phyloP scores from a whole-genome alignment of 148 eudicot species.

The Diospyros lotus region DNA sequence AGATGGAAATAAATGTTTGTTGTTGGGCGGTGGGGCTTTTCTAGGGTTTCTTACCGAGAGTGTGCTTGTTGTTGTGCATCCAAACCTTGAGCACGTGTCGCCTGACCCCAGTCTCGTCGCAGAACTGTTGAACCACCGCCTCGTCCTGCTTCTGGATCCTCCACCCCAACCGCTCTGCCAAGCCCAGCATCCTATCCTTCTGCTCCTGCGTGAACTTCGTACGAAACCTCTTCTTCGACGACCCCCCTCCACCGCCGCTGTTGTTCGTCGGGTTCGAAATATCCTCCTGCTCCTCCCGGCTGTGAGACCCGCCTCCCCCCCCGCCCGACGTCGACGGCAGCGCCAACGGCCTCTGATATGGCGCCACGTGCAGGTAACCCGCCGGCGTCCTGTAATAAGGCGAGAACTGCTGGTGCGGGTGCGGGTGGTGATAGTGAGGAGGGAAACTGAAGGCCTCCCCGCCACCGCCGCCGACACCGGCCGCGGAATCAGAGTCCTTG shows the following conservation, averaged over 20 bases:
- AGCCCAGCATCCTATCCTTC: constrained; percentile 67
- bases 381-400: constrained; percentile 38
- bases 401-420: constrained; percentile 34
- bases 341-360: constrained; percentile 36
- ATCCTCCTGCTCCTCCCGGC: constrained; percentile 36
- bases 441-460: constrained; percentile 16
- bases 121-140: constrained; percentile 47
- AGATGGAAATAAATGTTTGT: no score
- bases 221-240: constrained; percentile 52
- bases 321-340: constrained; percentile 42
- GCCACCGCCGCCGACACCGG: constrained; percentile 13
- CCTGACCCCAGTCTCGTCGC: constrained; percentile 56
- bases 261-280: constrained; percentile 17
- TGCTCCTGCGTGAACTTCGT: constrained; percentile 74
- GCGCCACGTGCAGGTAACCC: constrained; percentile 44
- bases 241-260: constrained; percentile 10
- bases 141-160: constrained; percentile 69
- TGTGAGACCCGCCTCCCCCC: constrained; percentile 12
- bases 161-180: constrained; percentile 79
- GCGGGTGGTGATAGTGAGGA: constrained; percentile 29
- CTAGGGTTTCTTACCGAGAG: constrained; percentile 87
- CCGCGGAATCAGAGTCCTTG: constrained; percentile 32
- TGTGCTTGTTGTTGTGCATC: constrained; percentile 97
- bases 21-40: not conserved
- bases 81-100: constrained; percentile 87